Evolutionary conservation across 2,329 filamentous ascomycete genomes (phyloP).

Genomic region (Capronia epimyces): DNA sequence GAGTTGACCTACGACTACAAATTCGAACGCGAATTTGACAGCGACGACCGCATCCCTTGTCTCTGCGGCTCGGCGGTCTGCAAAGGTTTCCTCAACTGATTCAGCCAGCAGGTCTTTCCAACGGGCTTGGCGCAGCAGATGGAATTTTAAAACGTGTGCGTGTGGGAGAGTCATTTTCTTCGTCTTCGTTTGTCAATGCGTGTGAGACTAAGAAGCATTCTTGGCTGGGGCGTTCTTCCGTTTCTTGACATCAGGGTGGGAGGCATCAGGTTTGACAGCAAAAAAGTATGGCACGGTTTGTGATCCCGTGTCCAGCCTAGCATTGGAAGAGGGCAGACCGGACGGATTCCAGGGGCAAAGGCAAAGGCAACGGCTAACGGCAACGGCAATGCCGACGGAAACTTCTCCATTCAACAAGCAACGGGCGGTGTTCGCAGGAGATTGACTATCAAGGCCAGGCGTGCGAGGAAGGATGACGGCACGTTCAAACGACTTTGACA

Average conservation of each 20-base stretch:
- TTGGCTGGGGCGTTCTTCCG: not conserved
- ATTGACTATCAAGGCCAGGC: no score
- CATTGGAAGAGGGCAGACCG: not conserved
- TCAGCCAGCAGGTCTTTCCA: not conserved
- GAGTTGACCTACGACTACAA: slow-evolving; percentile 99
- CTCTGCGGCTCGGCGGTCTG: slow-evolving; percentile 92
- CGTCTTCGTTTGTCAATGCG: not conserved
- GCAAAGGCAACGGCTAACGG: no score
- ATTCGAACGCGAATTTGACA: slow-evolving; percentile 94
- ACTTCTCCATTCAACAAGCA: no score
- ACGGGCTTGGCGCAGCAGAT: not conserved
- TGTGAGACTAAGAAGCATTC: not conserved
- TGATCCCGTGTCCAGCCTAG: not conserved
- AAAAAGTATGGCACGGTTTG: not conserved
- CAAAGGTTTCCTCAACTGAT: slow-evolving; percentile 94
- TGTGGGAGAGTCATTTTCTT: not conserved
- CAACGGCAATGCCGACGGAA: no score
- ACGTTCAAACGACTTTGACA: no score
- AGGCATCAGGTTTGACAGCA: not conserved
- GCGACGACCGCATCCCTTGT: slow-evolving; percentile 91
- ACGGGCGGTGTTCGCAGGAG: no score
- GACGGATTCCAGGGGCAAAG: not conserved
- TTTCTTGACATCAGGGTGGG: not conserved
- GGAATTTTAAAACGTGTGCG: not conserved
- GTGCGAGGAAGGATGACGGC: no score